These are phyloP conservation scores for Haplosporangium sp. DNA, from an alignment of 371 early-diverging fungal genomes.

Conservation along the genomic window DNA sequence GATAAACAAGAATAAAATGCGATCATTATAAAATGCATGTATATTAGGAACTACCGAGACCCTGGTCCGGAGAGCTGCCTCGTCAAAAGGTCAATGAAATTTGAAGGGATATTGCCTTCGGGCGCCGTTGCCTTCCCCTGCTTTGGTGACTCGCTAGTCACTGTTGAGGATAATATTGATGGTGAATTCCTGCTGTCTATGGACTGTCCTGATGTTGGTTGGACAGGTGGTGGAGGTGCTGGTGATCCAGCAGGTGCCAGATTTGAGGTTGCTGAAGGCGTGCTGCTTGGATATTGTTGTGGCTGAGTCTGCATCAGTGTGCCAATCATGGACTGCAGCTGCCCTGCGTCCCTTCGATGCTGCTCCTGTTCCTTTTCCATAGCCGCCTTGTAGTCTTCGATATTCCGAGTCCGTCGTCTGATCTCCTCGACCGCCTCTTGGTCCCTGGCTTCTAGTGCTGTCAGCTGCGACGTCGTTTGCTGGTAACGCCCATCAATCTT, in stretches of 20 bases:
- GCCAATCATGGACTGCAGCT: conserved; percentile 32
- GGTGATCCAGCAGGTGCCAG: neutral
- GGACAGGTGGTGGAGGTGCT: neutral
- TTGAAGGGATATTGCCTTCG: neutral
- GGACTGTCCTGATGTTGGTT: neutral
- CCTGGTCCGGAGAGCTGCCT: too few relatives aligned
- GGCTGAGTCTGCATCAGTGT: conserved; percentile 7
- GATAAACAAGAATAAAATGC: too few relatives aligned
- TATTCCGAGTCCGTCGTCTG: conserved; percentile 12
- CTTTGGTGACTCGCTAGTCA: neutral
- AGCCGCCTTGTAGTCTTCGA: conserved; percentile 17
- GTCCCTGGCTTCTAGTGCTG: conserved; percentile 18
- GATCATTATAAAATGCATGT: too few relatives aligned
- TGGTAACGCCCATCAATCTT: conserved; percentile 13
- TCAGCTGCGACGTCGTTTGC: conserved; percentile 8
- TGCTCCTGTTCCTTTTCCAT: conserved; percentile 35
- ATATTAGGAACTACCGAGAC: too few relatives aligned
- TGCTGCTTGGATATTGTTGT: too few relatives aligned
- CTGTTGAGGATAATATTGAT: neutral
- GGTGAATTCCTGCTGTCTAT: neutral
- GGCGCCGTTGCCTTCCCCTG: neutral
- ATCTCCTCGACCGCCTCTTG: conserved; percentile 19
- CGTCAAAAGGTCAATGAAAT: neutral
- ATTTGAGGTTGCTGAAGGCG: neutral
- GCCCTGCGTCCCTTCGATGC: conserved; percentile 3